Evolutionary conservation across 2,329 filamentous ascomycete species (phyloP), one percentile per base, ranked within the genome.

Genomic region (Curvularia hawaiiensis): DNA sequence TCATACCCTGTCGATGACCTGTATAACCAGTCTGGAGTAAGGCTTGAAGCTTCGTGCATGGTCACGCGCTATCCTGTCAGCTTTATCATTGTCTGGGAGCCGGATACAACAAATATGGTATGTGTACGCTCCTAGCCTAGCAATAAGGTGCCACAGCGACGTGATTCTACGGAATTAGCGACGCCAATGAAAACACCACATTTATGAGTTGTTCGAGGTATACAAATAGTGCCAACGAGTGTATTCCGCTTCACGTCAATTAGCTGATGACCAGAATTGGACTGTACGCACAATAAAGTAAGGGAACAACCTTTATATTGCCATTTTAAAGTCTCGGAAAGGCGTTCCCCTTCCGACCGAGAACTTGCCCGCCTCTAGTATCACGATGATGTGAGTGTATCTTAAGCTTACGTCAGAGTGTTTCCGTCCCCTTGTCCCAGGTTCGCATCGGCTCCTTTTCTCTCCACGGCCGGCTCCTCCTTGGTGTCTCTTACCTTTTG

Each of bases 401-500:
- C 28, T 3, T 22, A 4, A 24, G 2, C 41, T 14, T 35, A 45
- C 35, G 51, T 18, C 16, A 52, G 10, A 20, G 28, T 38, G 33
- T 43, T 39, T 9, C 12, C 43, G 38, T 31, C 44, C 3, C 6
- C 43, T 14, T 22, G 12, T 14, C 33, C 33, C 12, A 48, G 2
- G 1, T 49, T 49, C 1, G 20, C 52, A 52, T 61, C 52, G 1
- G 4, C 24, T 5, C 49, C 51, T 16, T n/a, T 52, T n/a, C 56
- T 56, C 39, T 54, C 22, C 12, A 59, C 53, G 12, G 24, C 48
- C 1, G 31, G 18, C 38, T 51, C 33, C 14, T 57, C 56, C 26
- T 65, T 68, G n/a, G 50, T 22, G 14, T 59, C 52, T 22, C 51
- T 61, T 1, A 31, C 53, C 35, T 55, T 53, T 33, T 66, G 39